Evolutionary conservation across 192 early-diverging fungal genomes (phyloP), one percentile per base, ranked within the genome.

Genomic region (Linnemannia hyalina): DNA sequence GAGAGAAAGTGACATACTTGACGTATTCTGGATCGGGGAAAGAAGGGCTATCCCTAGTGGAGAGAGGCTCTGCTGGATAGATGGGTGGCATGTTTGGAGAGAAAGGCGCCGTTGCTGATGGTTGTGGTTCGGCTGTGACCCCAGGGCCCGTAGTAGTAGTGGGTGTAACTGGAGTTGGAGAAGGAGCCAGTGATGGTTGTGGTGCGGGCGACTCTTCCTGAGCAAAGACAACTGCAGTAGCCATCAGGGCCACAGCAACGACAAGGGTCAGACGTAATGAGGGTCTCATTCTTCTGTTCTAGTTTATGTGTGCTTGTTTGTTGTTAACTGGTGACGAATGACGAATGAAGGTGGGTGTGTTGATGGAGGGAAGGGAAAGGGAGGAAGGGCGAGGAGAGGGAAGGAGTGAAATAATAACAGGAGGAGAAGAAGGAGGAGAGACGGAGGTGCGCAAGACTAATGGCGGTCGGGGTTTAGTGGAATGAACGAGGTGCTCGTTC

Each of bases 1-100:
- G 52, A 2, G 71, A 52, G 8, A 11, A 26, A 55, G 49, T n/a
- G 36, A 79, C 78, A 22, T 86, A 86, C 84, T 80, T 86, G 76
- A 86, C 80, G 65, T 86, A 86, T 86, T 86, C 84, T 44, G 84
- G 52, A 68, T 86, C 80, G 15, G 84, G 84, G 35, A 81, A 86
- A 0, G 71, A 69, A 11, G 84, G 84, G 63, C 80, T 86, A 4
- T 46, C 42, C 26, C 23, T 15, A 23, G 57, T 52, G 0, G 69
- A 49, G 10, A 76, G 68, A 3, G 76, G 75, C 1, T 29, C 29
- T 10, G 44, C 63, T 57, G 80, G 54, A 20, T 75, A 83, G 0
- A n/a, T 75, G 0, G 82, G 76, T 46, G 75, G 1, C 9, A 42
- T 32, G 81, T 54, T 65, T 0, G 60, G 68, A 20, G 81, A 70